These are phyloP conservation scores for Euphorbia peplus DNA, from an alignment of 345 rosid genomes.

Conservation along the genomic window DNA sequence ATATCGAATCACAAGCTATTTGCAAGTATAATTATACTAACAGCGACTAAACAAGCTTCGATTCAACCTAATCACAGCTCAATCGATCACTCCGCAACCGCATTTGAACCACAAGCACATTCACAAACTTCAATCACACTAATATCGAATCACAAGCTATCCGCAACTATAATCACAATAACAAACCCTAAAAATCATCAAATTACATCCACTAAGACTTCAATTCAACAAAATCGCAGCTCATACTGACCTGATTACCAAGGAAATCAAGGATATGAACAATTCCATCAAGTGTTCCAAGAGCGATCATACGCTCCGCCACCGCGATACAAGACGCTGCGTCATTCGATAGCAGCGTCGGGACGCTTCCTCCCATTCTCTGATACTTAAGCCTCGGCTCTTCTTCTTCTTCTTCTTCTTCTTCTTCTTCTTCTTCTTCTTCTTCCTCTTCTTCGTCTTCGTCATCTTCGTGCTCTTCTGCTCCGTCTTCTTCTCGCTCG, in stretches of 20 bases:
- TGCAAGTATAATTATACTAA: too few relatives aligned
- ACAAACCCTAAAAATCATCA: background rate
- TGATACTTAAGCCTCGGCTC: slow-evolving; percentile 97
- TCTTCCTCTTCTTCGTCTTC: slow-evolving; percentile 18
- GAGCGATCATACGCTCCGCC: slow-evolving; percentile 96
- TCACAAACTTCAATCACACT: too few relatives aligned
- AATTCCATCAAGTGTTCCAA: slow-evolving; percentile 83
- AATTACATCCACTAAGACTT: background rate
- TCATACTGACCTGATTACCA: slow-evolving; percentile 70
- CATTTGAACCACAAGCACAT: too few relatives aligned
- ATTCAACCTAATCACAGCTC: too few relatives aligned
- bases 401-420: slow-evolving; percentile 70
- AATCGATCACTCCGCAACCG: too few relatives aligned
- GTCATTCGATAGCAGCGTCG: slow-evolving; percentile 69
- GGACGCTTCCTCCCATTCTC: slow-evolving; percentile 93
- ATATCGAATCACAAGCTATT: too few relatives aligned
- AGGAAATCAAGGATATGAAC: slow-evolving; percentile 94
- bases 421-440: slow-evolving; percentile 36
- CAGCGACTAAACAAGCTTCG: too few relatives aligned
- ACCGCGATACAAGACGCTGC: slow-evolving; percentile 93
- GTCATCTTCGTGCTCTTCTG: slow-evolving; percentile 14
- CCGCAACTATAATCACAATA: background rate
- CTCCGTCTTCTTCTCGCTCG: slow-evolving; percentile 73
- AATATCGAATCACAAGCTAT: too few relatives aligned
- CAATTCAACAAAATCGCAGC: background rate